These are phyloP conservation scores for Furcasterigmium sp. DNA, from an alignment of 2,329 filamentous ascomycete species.

Conservation along the genomic window DNA sequence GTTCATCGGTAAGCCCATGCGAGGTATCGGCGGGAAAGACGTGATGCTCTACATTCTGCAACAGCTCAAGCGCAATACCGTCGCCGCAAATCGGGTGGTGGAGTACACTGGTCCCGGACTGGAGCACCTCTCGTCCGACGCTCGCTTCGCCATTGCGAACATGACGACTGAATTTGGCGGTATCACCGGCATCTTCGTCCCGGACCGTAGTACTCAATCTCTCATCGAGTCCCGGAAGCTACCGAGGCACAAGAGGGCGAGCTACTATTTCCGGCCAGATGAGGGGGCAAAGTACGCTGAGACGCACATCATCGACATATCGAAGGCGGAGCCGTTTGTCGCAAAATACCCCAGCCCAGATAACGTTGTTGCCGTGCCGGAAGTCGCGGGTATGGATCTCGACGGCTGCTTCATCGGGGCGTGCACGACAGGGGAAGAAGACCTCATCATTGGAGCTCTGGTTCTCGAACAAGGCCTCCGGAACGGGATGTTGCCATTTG, in stretches of 20 bases:
- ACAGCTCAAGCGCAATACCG: conserved; percentile 31
- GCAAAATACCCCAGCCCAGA: conserved; percentile 36
- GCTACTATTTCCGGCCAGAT: conserved; percentile 33
- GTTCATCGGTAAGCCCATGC: conserved; percentile 22
- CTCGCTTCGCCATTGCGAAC: conserved; percentile 32
- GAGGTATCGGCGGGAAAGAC: conserved; percentile 31
- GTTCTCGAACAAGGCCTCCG: conserved; percentile 31
- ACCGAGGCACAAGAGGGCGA: conserved; percentile 23
- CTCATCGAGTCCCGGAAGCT: conserved; percentile 27
- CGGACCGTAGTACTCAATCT: conserved; percentile 27
- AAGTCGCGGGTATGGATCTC: conserved; percentile 22
- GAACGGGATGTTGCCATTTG: conserved; percentile 20
- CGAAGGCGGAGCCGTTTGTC: conserved; percentile 28
- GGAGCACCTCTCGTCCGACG: conserved; percentile 26
- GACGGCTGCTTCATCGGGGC: conserved; percentile 42
- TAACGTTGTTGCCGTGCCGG: conserved; percentile 32
- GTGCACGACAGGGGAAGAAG: conserved; percentile 40
- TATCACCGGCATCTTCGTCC: conserved; percentile 34
- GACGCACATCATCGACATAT: conserved; percentile 29
- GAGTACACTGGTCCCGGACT: conserved; percentile 29
- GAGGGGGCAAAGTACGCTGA: conserved; percentile 29
- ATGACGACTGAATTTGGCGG: conserved; percentile 33
- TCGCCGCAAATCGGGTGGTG: conserved; percentile 30
- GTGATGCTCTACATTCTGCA: conserved; percentile 30
- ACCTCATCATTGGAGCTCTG: conserved; percentile 34